Percentiles rank a stretch among this genome's conserved stretches.
These are phyloP conservation scores for Starmerella bombicola DNA, from an alignment of 805 yeast species.

Conservation along the genomic window DNA sequence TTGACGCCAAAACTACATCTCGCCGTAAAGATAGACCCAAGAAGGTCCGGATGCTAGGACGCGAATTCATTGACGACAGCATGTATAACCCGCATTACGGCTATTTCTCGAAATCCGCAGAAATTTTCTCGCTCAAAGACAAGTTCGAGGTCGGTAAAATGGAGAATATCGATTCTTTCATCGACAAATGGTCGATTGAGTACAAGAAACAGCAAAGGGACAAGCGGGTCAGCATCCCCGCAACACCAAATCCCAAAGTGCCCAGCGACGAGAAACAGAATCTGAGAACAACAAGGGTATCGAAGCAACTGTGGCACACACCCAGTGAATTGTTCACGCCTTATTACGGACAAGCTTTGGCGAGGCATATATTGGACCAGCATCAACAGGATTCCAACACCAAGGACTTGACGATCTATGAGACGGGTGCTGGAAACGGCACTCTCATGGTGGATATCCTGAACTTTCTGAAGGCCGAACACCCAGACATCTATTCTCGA, in stretches of 20 bases:
- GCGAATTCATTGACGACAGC: constrained; percentile 77
- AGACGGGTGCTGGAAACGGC: constrained; percentile 86
- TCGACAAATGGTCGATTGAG: constrained; percentile 53
- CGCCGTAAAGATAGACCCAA: constrained; percentile 39
- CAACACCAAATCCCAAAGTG: neutral
- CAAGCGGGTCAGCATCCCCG: neutral
- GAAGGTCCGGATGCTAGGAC: constrained; percentile 53
- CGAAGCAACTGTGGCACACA: constrained; percentile 68
- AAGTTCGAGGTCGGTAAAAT: constrained; percentile 53
- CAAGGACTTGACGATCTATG: constrained; percentile 65
- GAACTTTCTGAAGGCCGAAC: constrained; percentile 45
- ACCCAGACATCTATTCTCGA: constrained; percentile 60
- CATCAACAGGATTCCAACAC: constrained; percentile 41
- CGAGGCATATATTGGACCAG: constrained; percentile 53
- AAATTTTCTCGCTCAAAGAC: constrained; percentile 53
- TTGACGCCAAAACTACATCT: constrained; percentile 31
- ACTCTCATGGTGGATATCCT: constrained; percentile 67
- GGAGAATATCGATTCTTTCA: constrained; percentile 54
- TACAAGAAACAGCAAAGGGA: constrained; percentile 29
- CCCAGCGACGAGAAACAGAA: constrained; percentile 8
- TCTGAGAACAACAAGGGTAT: constrained; percentile 8
- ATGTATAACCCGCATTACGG: constrained; percentile 74
- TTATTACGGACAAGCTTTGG: constrained; percentile 73
- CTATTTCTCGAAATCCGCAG: constrained; percentile 66
- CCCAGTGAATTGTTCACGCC: constrained; percentile 79